Percentiles rank a stretch among this genome's conserved stretches.
phyloP scores from a whole-genome alignment of 805 yeast genomes.

The Suhomyces sp. region DNA sequence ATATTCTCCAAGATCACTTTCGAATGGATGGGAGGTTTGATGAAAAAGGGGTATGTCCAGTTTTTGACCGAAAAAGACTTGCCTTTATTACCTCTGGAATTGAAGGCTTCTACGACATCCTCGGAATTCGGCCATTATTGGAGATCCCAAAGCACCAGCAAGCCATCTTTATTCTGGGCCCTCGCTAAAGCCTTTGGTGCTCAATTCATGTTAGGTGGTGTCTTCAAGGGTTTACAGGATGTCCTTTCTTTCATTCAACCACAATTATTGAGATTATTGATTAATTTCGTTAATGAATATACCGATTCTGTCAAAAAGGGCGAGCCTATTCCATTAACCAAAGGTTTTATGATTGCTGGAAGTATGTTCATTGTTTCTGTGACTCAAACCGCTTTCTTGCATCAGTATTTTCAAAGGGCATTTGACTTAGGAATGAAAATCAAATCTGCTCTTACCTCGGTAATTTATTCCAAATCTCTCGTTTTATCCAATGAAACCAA shows the following conservation, averaged over 20 bases:
- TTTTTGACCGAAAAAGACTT: conserved; percentile 61
- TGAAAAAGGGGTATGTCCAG: conserved; percentile 71
- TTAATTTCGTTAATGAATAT: conserved; percentile 49
- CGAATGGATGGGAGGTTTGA: conserved; percentile 86
- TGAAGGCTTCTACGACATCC: conserved; percentile 56
- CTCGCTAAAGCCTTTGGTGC: conserved; percentile 70
- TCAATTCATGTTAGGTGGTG: conserved; percentile 67
- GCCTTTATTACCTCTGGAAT: conserved; percentile 71
- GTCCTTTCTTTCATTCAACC: conserved; percentile 83
- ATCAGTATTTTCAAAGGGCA: conserved; percentile 74
- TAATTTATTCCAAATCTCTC: conserved; percentile 67
- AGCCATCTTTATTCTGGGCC: conserved; percentile 59
- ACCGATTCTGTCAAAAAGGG: conserved; percentile 32
- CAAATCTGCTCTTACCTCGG: conserved; percentile 65
- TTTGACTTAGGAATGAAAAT: conserved; percentile 77
- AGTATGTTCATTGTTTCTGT: conserved; percentile 75
- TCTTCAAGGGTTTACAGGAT: conserved; percentile 74
- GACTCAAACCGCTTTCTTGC: conserved; percentile 73
- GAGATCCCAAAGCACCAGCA: conserved; percentile 48
- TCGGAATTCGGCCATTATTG: conserved; percentile 56
- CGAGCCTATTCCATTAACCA: conserved; percentile 60
- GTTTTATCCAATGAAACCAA: conserved; percentile 70
- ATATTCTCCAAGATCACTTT: conserved; percentile 77
- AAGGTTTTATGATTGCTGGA: conserved; percentile 72
- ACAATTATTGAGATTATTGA: conserved; percentile 67